Percentiles rank a stretch among this genome's conserved stretches.
Evolutionary conservation across 257 asterid species (phyloP).

Genomic region (Jaltomata sinuosa): DNA sequence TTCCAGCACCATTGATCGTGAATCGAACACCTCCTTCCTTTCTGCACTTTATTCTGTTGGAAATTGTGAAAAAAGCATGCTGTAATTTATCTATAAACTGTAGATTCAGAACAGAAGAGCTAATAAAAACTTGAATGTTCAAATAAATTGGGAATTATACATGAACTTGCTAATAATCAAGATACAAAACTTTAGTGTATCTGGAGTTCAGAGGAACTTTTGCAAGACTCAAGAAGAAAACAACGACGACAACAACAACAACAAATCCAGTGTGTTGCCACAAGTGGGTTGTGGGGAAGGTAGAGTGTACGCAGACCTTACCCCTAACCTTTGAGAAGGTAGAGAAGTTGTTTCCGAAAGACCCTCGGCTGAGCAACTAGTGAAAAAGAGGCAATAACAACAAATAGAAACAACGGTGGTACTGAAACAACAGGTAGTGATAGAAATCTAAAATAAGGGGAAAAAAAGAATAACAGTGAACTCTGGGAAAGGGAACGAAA

Average conservation of each 20-base stretch:
- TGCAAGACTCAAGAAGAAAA: background rate
- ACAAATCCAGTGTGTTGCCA: background rate
- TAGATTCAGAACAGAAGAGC: background rate
- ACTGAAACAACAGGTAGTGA: background rate
- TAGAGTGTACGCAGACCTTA: no score
- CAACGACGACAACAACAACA: background rate
- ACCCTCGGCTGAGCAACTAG: background rate
- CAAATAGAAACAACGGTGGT: background rate
- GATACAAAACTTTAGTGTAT: background rate
- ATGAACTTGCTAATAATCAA: background rate
- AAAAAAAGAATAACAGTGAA: background rate
- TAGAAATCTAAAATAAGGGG: background rate
- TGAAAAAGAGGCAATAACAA: background rate
- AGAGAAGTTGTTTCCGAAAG: background rate
- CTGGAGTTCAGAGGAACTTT: background rate
- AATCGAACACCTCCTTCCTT: constrained; percentile 64
- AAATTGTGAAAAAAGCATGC: background rate
- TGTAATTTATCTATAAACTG: background rate
- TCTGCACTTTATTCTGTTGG: constrained; percentile 37
- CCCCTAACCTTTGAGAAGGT: no score
- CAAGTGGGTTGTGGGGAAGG: no score
- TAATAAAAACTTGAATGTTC: background rate
- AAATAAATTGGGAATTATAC: background rate
- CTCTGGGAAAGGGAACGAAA: background rate
- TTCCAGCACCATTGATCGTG: constrained; percentile 40